These are phyloP conservation scores for Bauhinia variegata DNA, from an alignment of 306 rosid species.

Conservation along the genomic window DNA sequence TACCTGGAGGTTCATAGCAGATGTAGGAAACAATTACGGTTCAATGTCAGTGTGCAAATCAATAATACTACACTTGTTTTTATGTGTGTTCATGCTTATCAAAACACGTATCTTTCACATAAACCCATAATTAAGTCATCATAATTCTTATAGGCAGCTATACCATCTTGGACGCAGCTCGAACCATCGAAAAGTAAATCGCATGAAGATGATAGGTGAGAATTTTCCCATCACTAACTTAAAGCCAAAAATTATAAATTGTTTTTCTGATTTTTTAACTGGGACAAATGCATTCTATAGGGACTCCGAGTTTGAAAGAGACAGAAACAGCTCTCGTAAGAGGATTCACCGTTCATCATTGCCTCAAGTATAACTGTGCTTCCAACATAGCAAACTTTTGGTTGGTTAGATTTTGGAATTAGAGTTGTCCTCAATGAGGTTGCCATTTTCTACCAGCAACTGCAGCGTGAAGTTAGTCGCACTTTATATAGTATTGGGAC, in stretches of 20 bases:
- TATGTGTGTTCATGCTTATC: not conserved
- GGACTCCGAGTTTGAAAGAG: constrained; percentile 14
- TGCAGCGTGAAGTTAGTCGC: constrained; percentile 22
- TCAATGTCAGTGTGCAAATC: constrained; percentile 38
- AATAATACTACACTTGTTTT: constrained; percentile 13
- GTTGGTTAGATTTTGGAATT: constrained; percentile 20
- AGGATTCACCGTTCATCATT: constrained; percentile 24
- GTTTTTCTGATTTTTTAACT: constrained; percentile 7
- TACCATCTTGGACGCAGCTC: constrained; percentile 24
- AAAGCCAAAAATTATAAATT: not conserved
- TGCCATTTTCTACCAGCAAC: constrained; percentile 16
- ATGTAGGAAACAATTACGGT: constrained; percentile 36
- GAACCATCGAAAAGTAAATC: constrained; percentile 40
- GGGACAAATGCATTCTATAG: constrained; percentile 26
- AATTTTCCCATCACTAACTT: constrained; percentile 2
- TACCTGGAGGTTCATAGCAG: constrained; percentile 44
- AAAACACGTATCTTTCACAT: constrained; percentile 1
- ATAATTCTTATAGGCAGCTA: constrained; percentile 38
- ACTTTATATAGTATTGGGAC: constrained; percentile 23
- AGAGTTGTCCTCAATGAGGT: constrained; percentile 26
- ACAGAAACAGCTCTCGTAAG: constrained; percentile 25
- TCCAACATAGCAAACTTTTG: constrained; percentile 1
- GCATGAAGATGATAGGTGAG: constrained; percentile 40
- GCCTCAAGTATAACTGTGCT: constrained; percentile 21
- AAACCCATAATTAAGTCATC: constrained; percentile 29